phyloP scores from a whole-genome alignment of 768 basidiomycete species.

The Mycena rosella region DNA sequence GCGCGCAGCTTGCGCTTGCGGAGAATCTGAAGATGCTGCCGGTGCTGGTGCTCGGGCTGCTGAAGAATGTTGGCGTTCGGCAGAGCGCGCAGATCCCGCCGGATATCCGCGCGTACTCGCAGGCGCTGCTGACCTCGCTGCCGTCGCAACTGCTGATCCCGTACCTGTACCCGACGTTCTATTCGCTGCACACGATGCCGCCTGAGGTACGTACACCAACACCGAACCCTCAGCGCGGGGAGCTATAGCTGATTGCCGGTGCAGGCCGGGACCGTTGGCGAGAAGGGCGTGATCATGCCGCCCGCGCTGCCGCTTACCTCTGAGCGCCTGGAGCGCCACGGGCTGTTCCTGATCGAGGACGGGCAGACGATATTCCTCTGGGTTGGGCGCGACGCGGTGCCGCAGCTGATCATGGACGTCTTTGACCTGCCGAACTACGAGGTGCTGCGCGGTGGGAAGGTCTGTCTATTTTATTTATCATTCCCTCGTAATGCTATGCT shows the following conservation, averaged over 20 bases:
- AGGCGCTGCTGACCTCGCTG: conserved; percentile 89
- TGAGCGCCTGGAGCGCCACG: conserved; percentile 95
- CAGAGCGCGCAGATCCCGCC: conserved; percentile 98
- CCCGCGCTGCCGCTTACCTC: conserved; percentile 91
- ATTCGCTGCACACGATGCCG: conserved; percentile 96
- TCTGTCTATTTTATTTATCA: conserved; percentile 47
- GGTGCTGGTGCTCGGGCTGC: conserved; percentile 85
- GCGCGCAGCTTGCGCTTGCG: conserved; percentile 91
- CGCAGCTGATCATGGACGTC: conserved; percentile 93
- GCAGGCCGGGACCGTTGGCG: conserved; percentile 92
- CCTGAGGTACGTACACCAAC: conserved; percentile 81
- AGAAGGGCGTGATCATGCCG: conserved; percentile 90
- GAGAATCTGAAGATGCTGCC: conserved; percentile 97
- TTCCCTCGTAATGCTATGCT: background rate
- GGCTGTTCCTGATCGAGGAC: conserved; percentile 96
- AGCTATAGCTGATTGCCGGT: conserved; percentile 26
- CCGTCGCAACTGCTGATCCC: conserved; percentile 93
- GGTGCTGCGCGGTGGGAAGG: conserved; percentile 94
- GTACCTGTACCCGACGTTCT: conserved; percentile 96
- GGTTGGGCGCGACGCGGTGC: conserved; percentile 99
- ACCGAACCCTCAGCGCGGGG: conserved; percentile 31
- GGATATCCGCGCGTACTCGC: conserved; percentile 95
- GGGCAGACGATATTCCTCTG: conserved; percentile 98
- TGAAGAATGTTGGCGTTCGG: conserved; percentile 97
- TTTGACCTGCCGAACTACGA: conserved; percentile 93